Conservation (phyloP, 164 flowering plant genomes). For the Echeveria elegans region DNA sequence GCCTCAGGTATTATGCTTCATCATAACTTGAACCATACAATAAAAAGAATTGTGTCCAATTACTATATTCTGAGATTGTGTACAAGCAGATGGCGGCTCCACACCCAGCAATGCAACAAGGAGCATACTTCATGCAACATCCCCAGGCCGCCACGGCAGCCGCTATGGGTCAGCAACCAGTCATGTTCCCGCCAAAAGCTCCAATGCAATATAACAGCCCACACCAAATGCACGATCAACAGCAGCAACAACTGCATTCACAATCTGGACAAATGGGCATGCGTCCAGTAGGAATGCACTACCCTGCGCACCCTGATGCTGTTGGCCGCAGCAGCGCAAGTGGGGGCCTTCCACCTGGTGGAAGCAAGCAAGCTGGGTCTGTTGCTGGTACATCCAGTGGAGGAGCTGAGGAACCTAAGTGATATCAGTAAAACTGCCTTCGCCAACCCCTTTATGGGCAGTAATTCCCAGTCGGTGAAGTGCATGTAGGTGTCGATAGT, state of each 20-base stretch:
- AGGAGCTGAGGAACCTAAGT: slow-evolving; percentile 2
- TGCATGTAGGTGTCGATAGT: neutral
- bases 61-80: neutral
- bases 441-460: neutral
- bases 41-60: neutral
- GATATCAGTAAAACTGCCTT: neutral
- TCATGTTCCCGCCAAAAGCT: slow-evolving; percentile 36
- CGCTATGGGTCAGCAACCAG: slow-evolving; percentile 61
- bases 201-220: slow-evolving; percentile 47
- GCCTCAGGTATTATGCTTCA: slow-evolving; percentile 55
- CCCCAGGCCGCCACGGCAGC: slow-evolving; percentile 43
- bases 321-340: slow-evolving; percentile 19
- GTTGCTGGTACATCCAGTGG: slow-evolving; percentile 3
- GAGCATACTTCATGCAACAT: slow-evolving; percentile 83
- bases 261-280: slow-evolving; percentile 42
- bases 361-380: slow-evolving; percentile 6
- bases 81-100: slow-evolving; percentile 57
- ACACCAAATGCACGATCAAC: slow-evolving; percentile 64
- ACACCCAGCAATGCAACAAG: slow-evolving; percentile 69
- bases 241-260: slow-evolving; percentile 15
- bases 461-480: neutral
- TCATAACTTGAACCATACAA: neutral
- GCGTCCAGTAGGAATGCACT: slow-evolving; percentile 48
- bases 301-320: slow-evolving; percentile 40
- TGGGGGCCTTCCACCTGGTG: slow-evolving; percentile 1